A percentile compares a stretch with the other conserved stretches of the same genome.
Conservation (phyloP, 352 stramenopile species). For the Phytophthora meadii region DNA sequence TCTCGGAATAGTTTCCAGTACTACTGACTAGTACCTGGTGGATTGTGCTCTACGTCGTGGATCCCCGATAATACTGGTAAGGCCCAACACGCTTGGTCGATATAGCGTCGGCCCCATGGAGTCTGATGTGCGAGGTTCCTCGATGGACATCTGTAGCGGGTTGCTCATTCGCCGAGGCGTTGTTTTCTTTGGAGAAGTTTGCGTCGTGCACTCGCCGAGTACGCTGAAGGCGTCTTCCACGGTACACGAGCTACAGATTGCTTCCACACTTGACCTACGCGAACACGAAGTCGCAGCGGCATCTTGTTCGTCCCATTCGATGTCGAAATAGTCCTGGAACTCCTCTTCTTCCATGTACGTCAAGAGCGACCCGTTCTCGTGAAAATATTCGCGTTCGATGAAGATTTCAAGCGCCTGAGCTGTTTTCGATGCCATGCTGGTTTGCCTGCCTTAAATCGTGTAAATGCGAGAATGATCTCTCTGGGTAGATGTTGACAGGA, state of each 20-base stretch:
- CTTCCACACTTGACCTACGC: constrained; percentile 13
- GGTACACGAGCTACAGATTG: constrained; percentile 15
- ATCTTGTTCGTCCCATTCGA: constrained; percentile 26
- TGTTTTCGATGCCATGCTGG: constrained; percentile 15
- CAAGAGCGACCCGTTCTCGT: constrained; percentile 31
- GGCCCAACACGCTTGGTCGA: constrained; percentile 25
- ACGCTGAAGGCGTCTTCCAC: constrained; percentile 16
- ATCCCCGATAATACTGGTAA: constrained; percentile 14
- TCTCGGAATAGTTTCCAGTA: background rate
- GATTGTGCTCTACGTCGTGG: constrained; percentile 1
- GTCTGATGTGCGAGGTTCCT: constrained; percentile 3
- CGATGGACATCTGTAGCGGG: constrained; percentile 3
- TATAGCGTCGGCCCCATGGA: constrained; percentile 16
- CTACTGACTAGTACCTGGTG: background rate
- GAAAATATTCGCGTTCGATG: constrained; percentile 23
- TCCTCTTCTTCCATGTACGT: constrained; percentile 34
- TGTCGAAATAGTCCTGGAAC: constrained; percentile 24
- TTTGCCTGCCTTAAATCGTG: constrained; percentile 11
- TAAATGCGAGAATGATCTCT: constrained; percentile 30
- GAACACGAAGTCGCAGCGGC: background rate
- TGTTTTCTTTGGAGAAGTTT: constrained; percentile 6
- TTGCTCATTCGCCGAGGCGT: constrained; percentile 14
- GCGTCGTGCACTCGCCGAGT: constrained; percentile 18
- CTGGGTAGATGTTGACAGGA: constrained; percentile 5
- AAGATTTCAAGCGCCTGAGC: constrained; percentile 27